Base-by-base conservation (phyloP, 1,284 basidiomycete species). In the Singerocomus inundabilis region DNA sequence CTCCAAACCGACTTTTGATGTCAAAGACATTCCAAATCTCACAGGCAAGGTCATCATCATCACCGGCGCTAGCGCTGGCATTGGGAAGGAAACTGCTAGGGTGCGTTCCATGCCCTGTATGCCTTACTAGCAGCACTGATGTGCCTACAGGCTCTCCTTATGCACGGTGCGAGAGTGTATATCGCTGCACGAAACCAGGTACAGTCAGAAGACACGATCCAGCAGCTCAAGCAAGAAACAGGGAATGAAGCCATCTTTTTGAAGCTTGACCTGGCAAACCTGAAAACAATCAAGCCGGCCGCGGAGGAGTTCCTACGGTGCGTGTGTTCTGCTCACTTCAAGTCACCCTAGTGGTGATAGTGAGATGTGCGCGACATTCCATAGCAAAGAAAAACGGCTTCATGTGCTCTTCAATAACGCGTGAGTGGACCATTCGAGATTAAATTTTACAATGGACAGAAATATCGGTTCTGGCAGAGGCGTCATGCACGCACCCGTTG, bases 101-200 rank as follows among this genome's bases (percentile, higher is more conserved):
- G 51, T 57, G 13, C 10, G 49, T 42, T 18, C 6, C 28, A 11
- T 25, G 6, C 32, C 25, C 3, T 11, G 13, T n/a, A 9, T 12
- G 24, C 18, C 6, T 15, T 16, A n/a, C n/a, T n/a, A n/a, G n/a
- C n/a, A 15, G 6, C 32, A 7, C 26, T 21, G 21, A 15, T 11
- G 1, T 7, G 4, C 28, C 41, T 5, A 15, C 32, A 75, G 73
- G 74, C 68, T 9, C 72, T 84, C 13, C 72, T 83, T 31, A 46
- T 64, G 13, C 74, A 74, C 46, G 76, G 78, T 33, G 81, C 81
- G 2, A 82, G 72, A 34, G 84, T 87, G 8, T 84, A 84, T 60
- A 71, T 86, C 50, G 79, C 78, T 5, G 71, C 74, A 4, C 72
- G 84, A 12, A 73, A 67, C 55, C 62, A 67, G 47, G 52, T 62